Evolutionary conservation across 768 basidiomycete genomes (phyloP).

Genomic region (Lactifluus pinguis): DNA sequence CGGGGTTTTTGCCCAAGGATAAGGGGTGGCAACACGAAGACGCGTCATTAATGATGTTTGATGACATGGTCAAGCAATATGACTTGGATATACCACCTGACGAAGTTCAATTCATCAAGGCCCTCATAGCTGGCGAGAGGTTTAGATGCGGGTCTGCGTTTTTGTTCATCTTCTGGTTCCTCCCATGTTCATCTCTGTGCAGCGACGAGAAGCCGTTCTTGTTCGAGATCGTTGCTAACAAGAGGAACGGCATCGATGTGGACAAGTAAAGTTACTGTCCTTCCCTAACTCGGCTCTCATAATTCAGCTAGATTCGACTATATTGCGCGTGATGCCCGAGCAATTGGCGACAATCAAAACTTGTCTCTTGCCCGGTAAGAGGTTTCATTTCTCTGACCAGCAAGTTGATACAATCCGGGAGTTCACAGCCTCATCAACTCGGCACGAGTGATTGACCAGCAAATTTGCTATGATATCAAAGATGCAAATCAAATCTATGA

Average conservation of each 20-base stretch:
- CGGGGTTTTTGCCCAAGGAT: constrained; percentile 22
- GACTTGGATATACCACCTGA: constrained; percentile 37
- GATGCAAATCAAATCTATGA: constrained; percentile 70
- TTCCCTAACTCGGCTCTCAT: neutral
- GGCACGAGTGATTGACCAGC: constrained; percentile 60
- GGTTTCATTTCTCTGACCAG: neutral
- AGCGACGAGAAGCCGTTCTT: constrained; percentile 55
- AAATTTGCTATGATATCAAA: constrained; percentile 78
- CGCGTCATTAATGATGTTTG: constrained; percentile 78
- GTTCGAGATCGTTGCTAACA: constrained; percentile 81
- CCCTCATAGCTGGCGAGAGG: constrained; percentile 62
- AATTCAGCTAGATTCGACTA: constrained; percentile 59
- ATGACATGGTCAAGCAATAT: constrained; percentile 52
- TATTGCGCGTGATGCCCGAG: constrained; percentile 64
- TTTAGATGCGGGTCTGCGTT: constrained; percentile 39
- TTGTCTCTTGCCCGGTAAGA: constrained; percentile 38
- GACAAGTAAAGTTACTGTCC: constrained; percentile 50
- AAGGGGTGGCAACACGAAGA: constrained; percentile 66
- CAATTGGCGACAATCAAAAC: constrained; percentile 55
- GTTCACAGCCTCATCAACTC: constrained; percentile 55
- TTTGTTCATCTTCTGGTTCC: neutral
- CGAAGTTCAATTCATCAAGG: constrained; percentile 60
- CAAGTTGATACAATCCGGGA: neutral
- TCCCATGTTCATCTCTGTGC: neutral
- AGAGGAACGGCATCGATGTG: constrained; percentile 74